phyloP scores from a whole-genome alignment of 305 asterid genomes.

The Fraxinus greggii region DNA sequence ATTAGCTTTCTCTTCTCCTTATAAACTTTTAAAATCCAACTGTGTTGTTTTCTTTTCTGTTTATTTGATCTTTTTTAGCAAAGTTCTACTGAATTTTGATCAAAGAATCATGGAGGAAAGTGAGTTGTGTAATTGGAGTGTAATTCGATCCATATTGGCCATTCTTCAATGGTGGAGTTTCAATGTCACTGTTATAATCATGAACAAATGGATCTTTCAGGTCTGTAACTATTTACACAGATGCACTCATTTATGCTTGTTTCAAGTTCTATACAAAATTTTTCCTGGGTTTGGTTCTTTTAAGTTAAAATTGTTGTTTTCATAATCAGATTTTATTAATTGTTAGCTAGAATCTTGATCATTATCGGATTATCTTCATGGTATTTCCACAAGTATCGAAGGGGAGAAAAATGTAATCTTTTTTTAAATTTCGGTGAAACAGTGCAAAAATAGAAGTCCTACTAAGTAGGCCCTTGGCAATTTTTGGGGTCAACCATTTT shows the following conservation, averaged over 20 bases:
- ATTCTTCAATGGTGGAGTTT: conserved; percentile 90
- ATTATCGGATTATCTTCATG: conserved; percentile 1
- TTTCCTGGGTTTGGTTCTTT: conserved; percentile 1
- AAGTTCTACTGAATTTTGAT: conserved; percentile 23
- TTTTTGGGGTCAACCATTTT: background rate
- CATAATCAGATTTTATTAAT: background rate
- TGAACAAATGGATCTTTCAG: conserved; percentile 97
- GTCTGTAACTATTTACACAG: conserved; percentile 28
- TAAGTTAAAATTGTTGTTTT: background rate
- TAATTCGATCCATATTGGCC: conserved; percentile 64
- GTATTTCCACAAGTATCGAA: background rate
- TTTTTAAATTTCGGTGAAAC: background rate
- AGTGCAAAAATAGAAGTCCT: background rate
- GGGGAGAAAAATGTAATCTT: background rate
- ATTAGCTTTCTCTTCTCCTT: background rate
- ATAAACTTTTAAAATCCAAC: conserved; percentile 21
- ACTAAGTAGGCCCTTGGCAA: background rate
- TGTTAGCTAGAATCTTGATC: conserved; percentile 27
- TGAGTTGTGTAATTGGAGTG: conserved; percentile 61
- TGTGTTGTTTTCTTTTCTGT: background rate
- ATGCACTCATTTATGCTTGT: background rate
- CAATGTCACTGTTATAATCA: conserved; percentile 87
- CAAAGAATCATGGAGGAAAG: conserved; percentile 53
- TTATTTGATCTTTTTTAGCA: conserved; percentile 23
- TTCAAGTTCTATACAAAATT: background rate